These are phyloP conservation scores for Zizania latifolia DNA, from an alignment of 176 grass and related monocot species.

Conservation along the genomic window DNA sequence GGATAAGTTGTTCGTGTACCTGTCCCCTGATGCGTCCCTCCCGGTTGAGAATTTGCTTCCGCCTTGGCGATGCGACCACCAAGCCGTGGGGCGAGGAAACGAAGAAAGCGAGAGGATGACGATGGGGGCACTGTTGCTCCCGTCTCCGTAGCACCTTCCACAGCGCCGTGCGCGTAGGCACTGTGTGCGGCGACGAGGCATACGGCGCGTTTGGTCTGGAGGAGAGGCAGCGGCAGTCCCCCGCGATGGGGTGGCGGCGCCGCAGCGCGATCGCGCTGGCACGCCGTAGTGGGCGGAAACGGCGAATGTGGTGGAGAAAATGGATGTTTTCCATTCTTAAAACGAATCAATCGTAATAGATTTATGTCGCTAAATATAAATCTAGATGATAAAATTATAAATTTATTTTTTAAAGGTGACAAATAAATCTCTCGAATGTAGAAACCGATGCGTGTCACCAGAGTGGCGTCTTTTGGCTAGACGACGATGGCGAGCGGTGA, in stretches of 20 bases:
- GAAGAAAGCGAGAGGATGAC: not conserved
- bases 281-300: not conserved
- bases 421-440: too few relatives aligned
- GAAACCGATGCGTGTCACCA: too few relatives aligned
- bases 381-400: too few relatives aligned
- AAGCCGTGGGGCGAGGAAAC: not conserved
- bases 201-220: not conserved
- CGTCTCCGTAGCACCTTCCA: not conserved
- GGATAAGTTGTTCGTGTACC: not conserved
- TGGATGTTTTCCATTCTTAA: too few relatives aligned
- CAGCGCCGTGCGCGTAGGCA: not conserved
- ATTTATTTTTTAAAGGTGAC: too few relatives aligned
- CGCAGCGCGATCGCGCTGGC: too few relatives aligned
- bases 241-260: too few relatives aligned
- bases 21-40: not conserved
- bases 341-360: too few relatives aligned
- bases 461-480: too few relatives aligned
- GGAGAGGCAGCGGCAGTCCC: not conserved
- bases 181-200: not conserved
- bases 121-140: not conserved
- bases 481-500: too few relatives aligned
- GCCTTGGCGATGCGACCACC: not conserved
- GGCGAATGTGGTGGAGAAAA: too few relatives aligned
- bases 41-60: not conserved
- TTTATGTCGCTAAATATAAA: too few relatives aligned